These are phyloP conservation scores for Colletotrichum tofieldiae DNA, from an alignment of 2,329 filamentous ascomycete genomes.

Conservation along the genomic window DNA sequence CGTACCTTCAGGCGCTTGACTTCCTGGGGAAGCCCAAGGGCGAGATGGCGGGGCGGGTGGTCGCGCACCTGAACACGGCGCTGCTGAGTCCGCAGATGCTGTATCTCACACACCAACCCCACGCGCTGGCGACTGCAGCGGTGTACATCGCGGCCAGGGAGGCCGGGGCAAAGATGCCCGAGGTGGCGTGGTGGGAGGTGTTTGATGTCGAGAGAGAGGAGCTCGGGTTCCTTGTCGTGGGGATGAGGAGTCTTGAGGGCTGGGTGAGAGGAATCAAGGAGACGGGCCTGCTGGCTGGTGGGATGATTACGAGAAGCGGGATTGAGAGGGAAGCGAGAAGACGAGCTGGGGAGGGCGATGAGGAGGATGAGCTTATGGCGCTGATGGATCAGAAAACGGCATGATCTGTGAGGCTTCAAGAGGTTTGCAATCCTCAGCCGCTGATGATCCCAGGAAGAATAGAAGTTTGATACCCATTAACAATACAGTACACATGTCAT, in stretches of 20 bases:
- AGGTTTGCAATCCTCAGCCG: not conserved
- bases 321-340: slow-evolving; percentile 74
- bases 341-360: slow-evolving; percentile 60
- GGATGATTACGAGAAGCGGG: slow-evolving; percentile 71
- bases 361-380: slow-evolving; percentile 63
- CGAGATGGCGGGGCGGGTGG: slow-evolving; percentile 73
- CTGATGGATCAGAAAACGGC: slow-evolving; percentile 43
- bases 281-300: slow-evolving; percentile 64
- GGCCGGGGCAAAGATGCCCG: slow-evolving; percentile 82
- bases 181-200: slow-evolving; percentile 95
- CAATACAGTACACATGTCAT: not conserved
- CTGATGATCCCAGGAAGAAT: not conserved
- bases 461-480: slow-evolving; percentile 22
- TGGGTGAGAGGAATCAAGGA: slow-evolving; percentile 73
- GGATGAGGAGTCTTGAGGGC: slow-evolving; percentile 82
- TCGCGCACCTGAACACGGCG: slow-evolving; percentile 88
- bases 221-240: slow-evolving; percentile 92
- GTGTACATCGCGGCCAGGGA: slow-evolving; percentile 93
- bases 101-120: slow-evolving; percentile 93
- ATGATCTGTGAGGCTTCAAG: not conserved
- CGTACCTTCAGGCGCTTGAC: slow-evolving; percentile 92
- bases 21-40: slow-evolving; percentile 66
- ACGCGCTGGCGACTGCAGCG: slow-evolving; percentile 86
- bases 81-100: slow-evolving; percentile 90
- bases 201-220: slow-evolving; percentile 97